Evolutionary conservation across 2,329 filamentous ascomycete species (phyloP), one percentile per base, ranked within the genome.

Genomic region (Cordyceps farinosa): DNA sequence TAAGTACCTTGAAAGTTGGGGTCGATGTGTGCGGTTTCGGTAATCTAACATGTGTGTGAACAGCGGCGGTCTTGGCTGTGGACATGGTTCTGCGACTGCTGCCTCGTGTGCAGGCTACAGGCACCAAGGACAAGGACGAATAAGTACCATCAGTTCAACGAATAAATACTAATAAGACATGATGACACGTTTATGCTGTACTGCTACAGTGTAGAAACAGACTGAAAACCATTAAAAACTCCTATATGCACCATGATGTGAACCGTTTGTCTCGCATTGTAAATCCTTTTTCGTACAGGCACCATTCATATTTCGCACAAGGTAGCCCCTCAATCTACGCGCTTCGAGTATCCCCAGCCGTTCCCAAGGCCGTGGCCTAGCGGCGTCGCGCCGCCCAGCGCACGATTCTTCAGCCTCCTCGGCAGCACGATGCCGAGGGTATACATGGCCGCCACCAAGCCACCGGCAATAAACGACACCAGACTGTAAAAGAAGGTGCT

Each of bases 401-500:
- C 72, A 50, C 83, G 71, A 1, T 80, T 81, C 67, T 76, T 79
- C 30, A 87, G 70, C 63, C 84, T 73, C 66, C 77, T 77, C 1
- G 86, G 86, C 69, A 88, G 71, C 22, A 88, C 79, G 1, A 85
- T 77, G 5, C 86, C 86, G 65, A 87, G 80, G 64, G 87, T 87
- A 73, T 87, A 88, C 62, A 84, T 83, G 40, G 78, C 82, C 4
- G 82, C 80, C 2, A 82, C 77, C 11, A 84, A 71, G 2, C 78
- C 74, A 9, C 86, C 86, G 0, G 85, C 84, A 13, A 80, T 73
- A 68, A 87, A 87, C 7, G 83, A 83, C 2, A 87, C 79, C 10
- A 88, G 68, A 64, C 82, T 80, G 74, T 88, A 88, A 65, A 88
- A 87, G 0, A 88, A 74, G 38, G 85, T 88, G 72, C 84, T 86